phyloP scores from a whole-genome alignment of 768 basidiomycete genomes.

The Hygrocybe punicea region DNA sequence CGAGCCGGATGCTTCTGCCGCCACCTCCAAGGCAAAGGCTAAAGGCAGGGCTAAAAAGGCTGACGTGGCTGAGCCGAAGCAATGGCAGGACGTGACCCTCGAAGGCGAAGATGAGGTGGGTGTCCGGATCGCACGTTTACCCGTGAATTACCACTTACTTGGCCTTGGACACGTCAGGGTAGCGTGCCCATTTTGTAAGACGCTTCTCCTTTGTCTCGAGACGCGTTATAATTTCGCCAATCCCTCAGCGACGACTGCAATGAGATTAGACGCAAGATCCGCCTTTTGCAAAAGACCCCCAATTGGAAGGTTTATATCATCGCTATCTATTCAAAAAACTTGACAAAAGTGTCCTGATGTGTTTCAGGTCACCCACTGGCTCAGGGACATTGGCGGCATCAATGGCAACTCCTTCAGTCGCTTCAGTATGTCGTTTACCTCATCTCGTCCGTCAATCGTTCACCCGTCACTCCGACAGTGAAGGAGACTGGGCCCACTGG shows the following conservation, averaged over 20 bases:
- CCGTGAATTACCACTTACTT: background rate
- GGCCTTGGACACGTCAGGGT: slow-evolving; percentile 13
- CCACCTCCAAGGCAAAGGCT: slow-evolving; percentile 17
- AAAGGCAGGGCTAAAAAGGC: background rate
- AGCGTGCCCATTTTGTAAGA: slow-evolving; percentile 31
- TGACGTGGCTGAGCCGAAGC: slow-evolving; percentile 19
- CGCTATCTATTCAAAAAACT: background rate
- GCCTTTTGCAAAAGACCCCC: slow-evolving; percentile 38
- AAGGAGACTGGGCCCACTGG: slow-evolving; percentile 38
- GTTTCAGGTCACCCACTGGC: slow-evolving; percentile 42
- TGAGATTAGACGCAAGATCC: slow-evolving; percentile 46
- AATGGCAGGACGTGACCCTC: slow-evolving; percentile 41
- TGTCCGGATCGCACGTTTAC: background rate
- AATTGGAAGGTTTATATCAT: slow-evolving; percentile 37
- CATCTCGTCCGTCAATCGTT: background rate
- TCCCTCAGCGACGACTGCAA: slow-evolving; percentile 42
- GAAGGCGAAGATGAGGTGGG: slow-evolving; percentile 43
- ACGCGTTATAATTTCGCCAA: background rate
- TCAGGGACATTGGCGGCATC: slow-evolving; percentile 44
- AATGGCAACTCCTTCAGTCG: slow-evolving; percentile 45
- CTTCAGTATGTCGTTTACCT: slow-evolving; percentile 37
- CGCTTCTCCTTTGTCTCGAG: background rate
- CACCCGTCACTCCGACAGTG: slow-evolving; percentile 29
- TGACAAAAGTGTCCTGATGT: background rate
- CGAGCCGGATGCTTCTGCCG: slow-evolving; percentile 15